Conservation (phyloP, 768 basidiomycete genomes). For the Coprinellus micaceus region DNA sequence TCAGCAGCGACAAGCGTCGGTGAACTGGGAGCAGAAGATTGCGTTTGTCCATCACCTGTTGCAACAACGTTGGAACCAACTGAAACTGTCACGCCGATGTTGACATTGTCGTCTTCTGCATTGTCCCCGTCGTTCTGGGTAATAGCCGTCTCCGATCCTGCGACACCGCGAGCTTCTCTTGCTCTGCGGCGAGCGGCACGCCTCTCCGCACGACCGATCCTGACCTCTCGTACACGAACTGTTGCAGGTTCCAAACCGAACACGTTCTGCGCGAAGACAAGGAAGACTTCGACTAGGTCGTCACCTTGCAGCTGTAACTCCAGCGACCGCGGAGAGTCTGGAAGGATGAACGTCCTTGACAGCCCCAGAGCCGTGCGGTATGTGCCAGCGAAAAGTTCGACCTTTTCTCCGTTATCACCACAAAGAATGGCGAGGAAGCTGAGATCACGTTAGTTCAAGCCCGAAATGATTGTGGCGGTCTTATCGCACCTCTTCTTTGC, state of each 20-base stretch:
- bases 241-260: conserved; percentile 92
- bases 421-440: conserved; percentile 93
- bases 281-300: conserved; percentile 87
- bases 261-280: conserved; percentile 88
- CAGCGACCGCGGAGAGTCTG: conserved; percentile 83
- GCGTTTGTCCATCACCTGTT: conserved; percentile 30
- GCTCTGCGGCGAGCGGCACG: conserved; percentile 79
- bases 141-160: conserved; percentile 41
- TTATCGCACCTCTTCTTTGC: conserved; percentile 71
- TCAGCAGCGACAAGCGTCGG: conserved; percentile 41
- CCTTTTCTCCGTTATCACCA: conserved; percentile 89
- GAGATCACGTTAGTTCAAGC: conserved; percentile 5
- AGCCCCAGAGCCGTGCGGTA: conserved; percentile 85
- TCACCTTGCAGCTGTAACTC: conserved; percentile 90
- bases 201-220: conserved; percentile 85
- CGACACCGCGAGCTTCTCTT: conserved; percentile 59
- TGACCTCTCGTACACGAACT: conserved; percentile 89
- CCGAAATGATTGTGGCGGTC: background rate
- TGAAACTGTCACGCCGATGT: conserved; percentile 56
- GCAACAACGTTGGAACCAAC: conserved; percentile 33
- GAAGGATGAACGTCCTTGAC: conserved; percentile 90
- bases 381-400: conserved; percentile 90
- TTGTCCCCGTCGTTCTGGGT: conserved; percentile 45
- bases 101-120: conserved; percentile 56
- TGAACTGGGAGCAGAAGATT: conserved; percentile 31